A percentile compares a stretch with the other conserved stretches of the same genome.
Conservation (phyloP, 352 stramenopile species). For the Phytophthora pinifolia region DNA sequence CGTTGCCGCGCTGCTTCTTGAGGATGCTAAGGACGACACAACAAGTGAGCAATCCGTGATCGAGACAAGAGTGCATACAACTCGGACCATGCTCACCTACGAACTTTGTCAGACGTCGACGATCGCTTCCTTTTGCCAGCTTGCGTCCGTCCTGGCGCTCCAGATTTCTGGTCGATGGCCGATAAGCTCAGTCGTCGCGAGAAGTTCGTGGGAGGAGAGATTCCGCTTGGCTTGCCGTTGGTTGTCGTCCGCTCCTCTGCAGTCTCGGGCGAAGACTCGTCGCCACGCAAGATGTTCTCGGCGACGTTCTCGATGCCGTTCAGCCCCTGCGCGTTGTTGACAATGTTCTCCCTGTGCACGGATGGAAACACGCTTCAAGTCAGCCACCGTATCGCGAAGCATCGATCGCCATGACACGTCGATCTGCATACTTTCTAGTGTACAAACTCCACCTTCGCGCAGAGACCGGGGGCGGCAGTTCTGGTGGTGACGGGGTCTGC, state of each 20-base stretch:
- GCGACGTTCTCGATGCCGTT: conserved; percentile 77
- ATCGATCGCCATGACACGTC: conserved; percentile 12
- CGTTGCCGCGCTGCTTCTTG: conserved; percentile 55
- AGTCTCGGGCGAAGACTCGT: conserved; percentile 35
- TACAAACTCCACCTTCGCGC: conserved; percentile 72
- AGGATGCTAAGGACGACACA: conserved; percentile 49
- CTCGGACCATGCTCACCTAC: conserved; percentile 30
- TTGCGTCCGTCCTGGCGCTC: conserved; percentile 1
- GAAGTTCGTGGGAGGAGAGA: conserved; percentile 36
- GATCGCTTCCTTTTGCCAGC: conserved; percentile 28
- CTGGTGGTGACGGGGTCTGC: conserved; percentile 40
- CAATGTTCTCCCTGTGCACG: conserved; percentile 35
- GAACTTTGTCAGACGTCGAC: conserved; percentile 40
- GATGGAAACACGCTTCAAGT: conserved; percentile 10
- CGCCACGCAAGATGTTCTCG: conserved; percentile 70
- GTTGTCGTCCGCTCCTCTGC: conserved; percentile 32
- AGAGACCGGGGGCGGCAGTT: conserved; percentile 39
- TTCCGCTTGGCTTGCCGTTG: conserved; percentile 33
- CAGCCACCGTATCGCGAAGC: conserved; percentile 10
- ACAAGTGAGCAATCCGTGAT: background rate
- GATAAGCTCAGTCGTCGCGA: conserved; percentile 37
- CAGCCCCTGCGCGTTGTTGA: conserved; percentile 35
- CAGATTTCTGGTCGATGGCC: conserved; percentile 19
- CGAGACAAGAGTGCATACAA: background rate
- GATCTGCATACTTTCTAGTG: conserved; percentile 52